phyloP scores from a whole-genome alignment of 148 eudicot species.

The Silene uniflora region DNA sequence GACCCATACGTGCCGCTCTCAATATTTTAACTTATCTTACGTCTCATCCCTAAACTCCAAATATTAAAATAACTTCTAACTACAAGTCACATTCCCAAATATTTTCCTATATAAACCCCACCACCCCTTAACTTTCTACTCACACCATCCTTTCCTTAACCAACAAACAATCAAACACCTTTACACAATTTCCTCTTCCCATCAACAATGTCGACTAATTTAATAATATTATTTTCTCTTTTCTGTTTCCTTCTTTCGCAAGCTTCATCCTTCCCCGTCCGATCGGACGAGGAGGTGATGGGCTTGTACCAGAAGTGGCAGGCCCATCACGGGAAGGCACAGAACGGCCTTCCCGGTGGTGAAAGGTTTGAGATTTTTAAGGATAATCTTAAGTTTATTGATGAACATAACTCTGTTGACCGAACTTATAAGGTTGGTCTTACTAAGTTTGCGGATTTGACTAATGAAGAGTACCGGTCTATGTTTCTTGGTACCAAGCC shows the following conservation, averaged over 20 bases:
- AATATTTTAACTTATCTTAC: slow-evolving; percentile 13
- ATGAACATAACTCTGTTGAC: slow-evolving; percentile 53
- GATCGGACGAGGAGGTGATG: slow-evolving; percentile 52
- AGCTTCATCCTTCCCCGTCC: background rate
- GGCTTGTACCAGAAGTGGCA: slow-evolving; percentile 55
- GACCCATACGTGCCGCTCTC: background rate
- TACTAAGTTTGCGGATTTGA: slow-evolving; percentile 77
- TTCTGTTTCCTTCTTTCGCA: slow-evolving; percentile 27
- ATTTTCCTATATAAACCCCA: slow-evolving; percentile 32
- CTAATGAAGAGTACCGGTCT: slow-evolving; percentile 68
- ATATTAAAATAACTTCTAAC: slow-evolving; percentile 4
- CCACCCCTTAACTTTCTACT: background rate
- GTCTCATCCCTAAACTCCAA: background rate
- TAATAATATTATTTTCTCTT: slow-evolving; percentile 6
- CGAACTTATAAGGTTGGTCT: slow-evolving; percentile 62
- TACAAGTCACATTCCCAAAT: slow-evolving; percentile 10
- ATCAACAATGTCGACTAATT: background rate
- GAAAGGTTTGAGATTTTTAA: slow-evolving; percentile 58
- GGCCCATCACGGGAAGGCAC: slow-evolving; percentile 57
- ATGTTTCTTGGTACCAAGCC: slow-evolving; percentile 53
- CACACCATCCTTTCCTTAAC: slow-evolving; percentile 21
- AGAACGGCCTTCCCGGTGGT: slow-evolving; percentile 49
- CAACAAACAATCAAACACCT: slow-evolving; percentile 15
- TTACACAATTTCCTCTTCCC: background rate
- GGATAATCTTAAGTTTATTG: slow-evolving; percentile 68